Evolutionary conservation across 2,329 filamentous ascomycete species (phyloP).

Genomic region (Stylonectria norvegica): DNA sequence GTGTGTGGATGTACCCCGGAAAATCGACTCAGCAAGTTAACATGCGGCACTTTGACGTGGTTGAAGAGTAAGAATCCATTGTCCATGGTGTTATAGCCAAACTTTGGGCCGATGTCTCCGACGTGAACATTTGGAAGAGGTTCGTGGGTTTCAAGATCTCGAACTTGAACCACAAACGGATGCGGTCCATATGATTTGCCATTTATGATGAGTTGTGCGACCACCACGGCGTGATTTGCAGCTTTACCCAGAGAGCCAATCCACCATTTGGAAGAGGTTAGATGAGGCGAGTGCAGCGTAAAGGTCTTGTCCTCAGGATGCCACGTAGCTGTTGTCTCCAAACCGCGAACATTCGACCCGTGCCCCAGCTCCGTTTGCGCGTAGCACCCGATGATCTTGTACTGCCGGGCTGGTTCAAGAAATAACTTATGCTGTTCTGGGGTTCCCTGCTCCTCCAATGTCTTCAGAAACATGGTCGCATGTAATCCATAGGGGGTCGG

Average conservation of each 20-base stretch:
- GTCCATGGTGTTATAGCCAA: conserved; percentile 78
- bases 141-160: conserved; percentile 66
- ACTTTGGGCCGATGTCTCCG: conserved; percentile 78
- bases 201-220: conserved; percentile 69
- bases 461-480: conserved; percentile 50
- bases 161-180: conserved; percentile 73
- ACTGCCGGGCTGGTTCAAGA: conserved; percentile 63
- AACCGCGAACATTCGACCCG: conserved; percentile 70
- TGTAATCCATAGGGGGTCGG: conserved; percentile 72
- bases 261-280: conserved; percentile 83
- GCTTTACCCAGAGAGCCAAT: conserved; percentile 74
- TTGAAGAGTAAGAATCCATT: conserved; percentile 79
- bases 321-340: conserved; percentile 73
- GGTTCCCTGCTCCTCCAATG: conserved; percentile 67
- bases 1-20: conserved; percentile 66
- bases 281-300: conserved; percentile 66
- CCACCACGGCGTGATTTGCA: conserved; percentile 74
- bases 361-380: conserved; percentile 79
- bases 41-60: conserved; percentile 66
- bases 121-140: conserved; percentile 68
- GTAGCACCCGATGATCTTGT: conserved; percentile 74
- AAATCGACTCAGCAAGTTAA: conserved; percentile 71
- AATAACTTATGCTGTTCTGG: conserved; percentile 72
- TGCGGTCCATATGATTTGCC: conserved; percentile 71
- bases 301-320: conserved; percentile 71